Conservation (phyloP, 345 rosid species). For the Melaleuca alternifolia region DNA sequence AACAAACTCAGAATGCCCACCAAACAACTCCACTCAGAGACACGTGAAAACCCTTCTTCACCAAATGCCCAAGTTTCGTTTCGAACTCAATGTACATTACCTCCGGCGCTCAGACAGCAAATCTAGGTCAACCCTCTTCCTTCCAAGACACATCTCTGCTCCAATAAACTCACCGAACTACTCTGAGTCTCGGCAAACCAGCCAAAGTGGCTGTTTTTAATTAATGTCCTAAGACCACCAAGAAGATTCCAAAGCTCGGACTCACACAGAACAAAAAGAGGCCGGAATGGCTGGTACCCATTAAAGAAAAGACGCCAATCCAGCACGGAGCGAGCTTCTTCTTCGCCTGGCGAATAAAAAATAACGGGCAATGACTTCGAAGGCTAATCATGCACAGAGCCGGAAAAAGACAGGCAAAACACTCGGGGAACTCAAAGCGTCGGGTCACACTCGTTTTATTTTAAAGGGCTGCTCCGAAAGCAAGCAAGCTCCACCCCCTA, state of each 20-base stretch:
- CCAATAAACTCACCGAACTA: not conserved
- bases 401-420: not conserved
- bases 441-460: not conserved
- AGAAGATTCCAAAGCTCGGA: conserved; percentile 19
- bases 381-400: not conserved
- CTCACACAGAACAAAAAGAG: conserved; percentile 1
- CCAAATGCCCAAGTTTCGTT: not conserved
- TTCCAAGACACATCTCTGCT: not conserved
- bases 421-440: not conserved
- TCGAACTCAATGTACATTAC: not conserved
- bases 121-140: not conserved
- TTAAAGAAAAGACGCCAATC: conserved; percentile 14
- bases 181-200: not conserved
- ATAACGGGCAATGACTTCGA: not conserved
- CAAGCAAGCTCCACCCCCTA: not conserved
- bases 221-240: conserved; percentile 10
- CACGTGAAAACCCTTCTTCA: not conserved
- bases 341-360: not conserved
- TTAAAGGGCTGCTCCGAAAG: conserved; percentile 7
- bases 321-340: conserved; percentile 9
- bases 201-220: not conserved
- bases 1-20: not conserved
- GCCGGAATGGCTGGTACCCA: conserved; percentile 15
- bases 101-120: not conserved
- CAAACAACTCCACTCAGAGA: not conserved